Base-by-base conservation (phyloP, 805 yeast genomes). In the Metschnikowia corniflorae region DNA sequence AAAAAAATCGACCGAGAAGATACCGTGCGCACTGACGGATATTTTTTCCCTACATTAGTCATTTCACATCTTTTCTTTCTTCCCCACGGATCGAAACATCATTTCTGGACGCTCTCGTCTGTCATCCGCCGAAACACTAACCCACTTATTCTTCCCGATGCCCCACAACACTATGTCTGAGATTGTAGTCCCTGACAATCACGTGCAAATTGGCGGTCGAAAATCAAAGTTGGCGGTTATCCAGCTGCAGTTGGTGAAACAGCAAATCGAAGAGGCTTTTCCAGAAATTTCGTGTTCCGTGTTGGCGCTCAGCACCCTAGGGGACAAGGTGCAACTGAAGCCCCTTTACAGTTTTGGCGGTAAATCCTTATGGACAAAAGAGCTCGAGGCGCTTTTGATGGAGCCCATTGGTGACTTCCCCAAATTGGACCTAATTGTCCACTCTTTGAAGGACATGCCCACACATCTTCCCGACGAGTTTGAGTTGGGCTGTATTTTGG, bases 311-410 rank as follows among this genome's bases (percentile, higher is more conserved):
- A 74, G 82, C 35, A 91, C 98, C 1, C 68, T 93, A 23, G 98
- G 97, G 17, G 98, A 93, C 65, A 83, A 86, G 55, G 81, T 84
- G 20, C 93, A 80, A 55, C 75, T 73, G 54, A 81, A 78, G 56
- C 96, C 98, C 6, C 69, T 93, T 33, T 93, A 91, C 60, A 77
- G 95, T 4, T 93, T 93, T 63, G 97, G 97, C 28, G 98, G 98
- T 17, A 93, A 93, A 59, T 79, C 96, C 0, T 61, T 93, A 16
- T 93, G 98, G 98, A 93, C 98, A 3, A 85, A 86, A 55, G 98
- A 93, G 61, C 70, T 93, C 39, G 98, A 93, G 62, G 80, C 80
- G 16, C 65, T 88, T 32, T 65, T 91, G 26, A 71, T 83, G 46
- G 74, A 74, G 44, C 68, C 73, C 30, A 71, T 78, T 17, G 89